Evolutionary conservation across 805 yeast genomes (phyloP), one percentile per base, ranked within the genome.

Genomic region (Saccharomycopsis amapae): DNA sequence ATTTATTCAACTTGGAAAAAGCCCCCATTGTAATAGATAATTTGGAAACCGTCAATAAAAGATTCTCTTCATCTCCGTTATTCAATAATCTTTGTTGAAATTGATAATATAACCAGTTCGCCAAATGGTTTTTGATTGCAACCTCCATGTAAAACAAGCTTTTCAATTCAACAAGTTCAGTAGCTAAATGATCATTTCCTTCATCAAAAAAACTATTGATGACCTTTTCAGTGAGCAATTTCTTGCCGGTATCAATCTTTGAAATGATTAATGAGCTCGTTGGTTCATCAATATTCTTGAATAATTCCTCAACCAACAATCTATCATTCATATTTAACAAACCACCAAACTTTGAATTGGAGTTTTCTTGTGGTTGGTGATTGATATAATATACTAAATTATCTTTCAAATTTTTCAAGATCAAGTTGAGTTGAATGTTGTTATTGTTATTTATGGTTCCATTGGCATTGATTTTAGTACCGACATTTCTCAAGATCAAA

Each of bases 371-470:
- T 18, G 17, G 7, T 13, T 39, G 17, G 5, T 31, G 10, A 25
- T 17, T 38, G 13, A 17, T 7, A 31, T 44, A 18, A 17, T 45
- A 38, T n/a, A 24, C 9, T 15, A 48, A 24, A 15, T 49, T 49
- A 6, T 18, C 37, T 20, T 37, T 50, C 1, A 79, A 69, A 48
- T 73, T 75, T 50, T 70, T 72, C 42, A 79, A 60, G 12, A 78
- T 73, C 61, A 72, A 71, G 42, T 73, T 73, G 33, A 78, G 73
- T 52, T 80, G 82, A 48, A 70, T 70, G 52, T 74, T 72, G 62
- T 65, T 68, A 19, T 67, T 59, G 19, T 34, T 38, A 3, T 30
- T 25, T 17, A 45, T 22, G 9, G 20, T 24, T 12, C 44, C 44
- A 23, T 40, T 45, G 18, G n/a, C 40, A 12, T 32, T 25, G 24